Evolutionary conservation across 768 basidiomycete genomes (phyloP), one percentile per base, ranked within the genome.

Genomic region (Amanita phalloides): DNA sequence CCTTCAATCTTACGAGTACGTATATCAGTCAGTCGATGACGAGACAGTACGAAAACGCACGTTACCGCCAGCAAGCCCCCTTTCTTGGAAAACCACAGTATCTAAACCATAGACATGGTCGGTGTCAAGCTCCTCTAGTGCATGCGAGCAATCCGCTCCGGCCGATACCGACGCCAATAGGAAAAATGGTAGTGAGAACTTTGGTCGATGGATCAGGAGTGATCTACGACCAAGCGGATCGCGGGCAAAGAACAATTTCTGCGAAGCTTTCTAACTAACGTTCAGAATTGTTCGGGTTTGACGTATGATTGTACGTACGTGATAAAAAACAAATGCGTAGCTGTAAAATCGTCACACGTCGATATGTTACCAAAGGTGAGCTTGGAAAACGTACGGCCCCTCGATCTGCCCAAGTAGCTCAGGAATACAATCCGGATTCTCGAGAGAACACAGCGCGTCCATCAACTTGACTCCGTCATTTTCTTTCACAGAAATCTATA

Each of bases 201-300:
- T 74, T 26, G 85, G 84, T 53, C 65, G 70, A 53, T 86, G 86
- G 30, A 89, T 69, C 6, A 95, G 69, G 6, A 95, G 72, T n/a
- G 91, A 93, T 44, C 92, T 77, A 35, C 91, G 77, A 6, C 91
- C 91, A 2, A 93, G 75, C 3, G 90, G 89, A 64, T 95, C 91
- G 49, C 90, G 75, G 13, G 75, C 85, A 60, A 85, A 91, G 66
- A 79, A 87, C 7, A 95, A 58, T 30, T 64, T 72, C 28, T 68
- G 62, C 6, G 72, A 68, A 42, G 56, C 38, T 48, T 62, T 65
- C 82, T 84, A 56, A 17, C 5, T 41, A 26, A 28, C 33, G 21
- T 32, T 43, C 8, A 50, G 41, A 25, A 50, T 42, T 10, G 23
- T 21, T 20, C 13, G 9, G 28, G 5, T 41, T 20, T n/a, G 10